Evolutionary conservation across 2,329 filamentous ascomycete genomes (phyloP).

Genomic region (Dothistroma pini): DNA sequence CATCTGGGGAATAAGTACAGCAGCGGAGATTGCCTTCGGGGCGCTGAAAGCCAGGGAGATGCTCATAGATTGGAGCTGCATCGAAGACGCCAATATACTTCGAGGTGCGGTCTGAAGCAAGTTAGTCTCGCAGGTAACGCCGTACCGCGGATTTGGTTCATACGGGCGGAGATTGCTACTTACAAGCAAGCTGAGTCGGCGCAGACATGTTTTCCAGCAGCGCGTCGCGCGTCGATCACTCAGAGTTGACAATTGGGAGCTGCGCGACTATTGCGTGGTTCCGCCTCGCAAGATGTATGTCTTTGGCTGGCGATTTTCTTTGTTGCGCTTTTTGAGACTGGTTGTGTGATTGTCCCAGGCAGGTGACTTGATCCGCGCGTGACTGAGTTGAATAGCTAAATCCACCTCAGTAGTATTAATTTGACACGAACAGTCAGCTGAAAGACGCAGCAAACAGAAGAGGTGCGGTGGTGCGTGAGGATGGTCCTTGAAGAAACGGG

Average conservation of each 20-base stretch:
- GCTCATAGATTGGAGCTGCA: constrained; percentile 81
- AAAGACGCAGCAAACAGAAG: constrained; percentile 5
- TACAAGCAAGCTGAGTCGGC: constrained; percentile 89
- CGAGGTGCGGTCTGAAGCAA: constrained; percentile 72
- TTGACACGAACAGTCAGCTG: constrained; percentile 20
- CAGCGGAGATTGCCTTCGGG: constrained; percentile 94
- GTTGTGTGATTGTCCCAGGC: constrained; percentile 11
- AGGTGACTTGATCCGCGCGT: constrained; percentile 25
- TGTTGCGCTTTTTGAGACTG: constrained; percentile 16
- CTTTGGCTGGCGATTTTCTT: constrained; percentile 9
- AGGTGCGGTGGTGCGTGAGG: background rate
- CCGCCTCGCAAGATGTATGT: background rate
- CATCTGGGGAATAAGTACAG: constrained; percentile 92
- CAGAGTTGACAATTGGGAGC: background rate
- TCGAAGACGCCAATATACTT: constrained; percentile 95
- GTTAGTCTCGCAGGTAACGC: constrained; percentile 6
- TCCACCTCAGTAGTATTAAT: constrained; percentile 29
- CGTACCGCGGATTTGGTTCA: background rate
- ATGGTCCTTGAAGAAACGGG: background rate
- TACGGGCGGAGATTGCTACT: constrained; percentile 30
- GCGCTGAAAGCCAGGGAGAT: constrained; percentile 73
- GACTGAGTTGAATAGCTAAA: constrained; percentile 35
- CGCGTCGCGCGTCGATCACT: constrained; percentile 24
- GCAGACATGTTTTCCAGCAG: constrained; percentile 75
- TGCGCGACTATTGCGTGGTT: background rate